Evolutionary conservation across 495 filamentous ascomycete genomes (phyloP).

Genomic region (Schizothecium vesticola): DNA sequence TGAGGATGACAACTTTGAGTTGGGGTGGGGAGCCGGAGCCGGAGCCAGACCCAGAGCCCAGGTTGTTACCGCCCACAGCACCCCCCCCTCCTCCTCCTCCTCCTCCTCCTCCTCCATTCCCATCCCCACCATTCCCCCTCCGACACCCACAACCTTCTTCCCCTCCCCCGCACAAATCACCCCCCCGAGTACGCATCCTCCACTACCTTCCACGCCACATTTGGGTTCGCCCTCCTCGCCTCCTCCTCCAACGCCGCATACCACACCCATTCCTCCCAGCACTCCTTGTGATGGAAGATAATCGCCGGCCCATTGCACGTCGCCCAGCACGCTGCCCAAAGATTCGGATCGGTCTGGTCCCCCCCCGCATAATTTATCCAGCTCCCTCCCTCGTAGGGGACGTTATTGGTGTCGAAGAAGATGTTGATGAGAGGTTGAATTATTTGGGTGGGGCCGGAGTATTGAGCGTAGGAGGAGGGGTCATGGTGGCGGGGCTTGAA

Average conservation of each 20-base stretch:
- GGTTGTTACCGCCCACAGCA: too few relatives aligned
- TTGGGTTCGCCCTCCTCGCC: not conserved
- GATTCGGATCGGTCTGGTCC: not conserved
- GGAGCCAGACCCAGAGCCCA: not conserved
- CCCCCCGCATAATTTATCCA: conserved; percentile 1
- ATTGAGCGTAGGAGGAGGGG: not conserved
- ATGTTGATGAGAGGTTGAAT: not conserved
- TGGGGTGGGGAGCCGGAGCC: not conserved
- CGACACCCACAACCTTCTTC: not conserved
- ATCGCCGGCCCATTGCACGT: not conserved
- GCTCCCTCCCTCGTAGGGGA: not conserved
- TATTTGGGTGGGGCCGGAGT: not conserved
- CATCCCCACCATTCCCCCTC: not conserved
- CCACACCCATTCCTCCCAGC: not conserved
- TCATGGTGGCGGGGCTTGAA: not conserved
- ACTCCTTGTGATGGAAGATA: not conserved
- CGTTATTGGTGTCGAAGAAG: not conserved
- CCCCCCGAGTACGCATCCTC: not conserved
- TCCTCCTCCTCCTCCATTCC: too few relatives aligned
- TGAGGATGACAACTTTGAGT: not conserved
- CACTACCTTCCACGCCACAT: not conserved
- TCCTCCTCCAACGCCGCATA: not conserved
- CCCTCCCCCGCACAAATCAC: not conserved
- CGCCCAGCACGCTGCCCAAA: not conserved
- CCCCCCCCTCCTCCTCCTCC: too few relatives aligned